Conservation (phyloP, 2,329 filamentous ascomycete species). For the Orbilia blumenaviensis region DNA sequence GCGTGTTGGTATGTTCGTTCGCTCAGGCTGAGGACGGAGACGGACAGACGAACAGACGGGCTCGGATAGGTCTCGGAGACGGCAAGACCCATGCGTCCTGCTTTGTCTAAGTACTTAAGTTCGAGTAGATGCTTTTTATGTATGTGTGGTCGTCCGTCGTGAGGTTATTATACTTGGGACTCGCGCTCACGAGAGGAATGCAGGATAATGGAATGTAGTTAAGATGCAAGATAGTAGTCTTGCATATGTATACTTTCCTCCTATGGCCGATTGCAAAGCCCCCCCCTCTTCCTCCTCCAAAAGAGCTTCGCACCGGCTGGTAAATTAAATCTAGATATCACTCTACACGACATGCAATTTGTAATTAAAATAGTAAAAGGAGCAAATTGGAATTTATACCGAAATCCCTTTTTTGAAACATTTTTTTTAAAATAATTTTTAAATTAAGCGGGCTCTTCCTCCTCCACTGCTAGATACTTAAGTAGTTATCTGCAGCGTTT, state of each 20-base stretch:
- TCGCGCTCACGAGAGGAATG: too few species aligned
- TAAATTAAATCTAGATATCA: too few species aligned
- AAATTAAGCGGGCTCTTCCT: background rate
- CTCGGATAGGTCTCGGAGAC: constrained; percentile 11
- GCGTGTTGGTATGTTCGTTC: background rate
- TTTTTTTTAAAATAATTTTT: background rate
- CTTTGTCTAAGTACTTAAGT: too few species aligned
- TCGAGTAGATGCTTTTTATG: too few species aligned
- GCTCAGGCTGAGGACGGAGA: background rate
- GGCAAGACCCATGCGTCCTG: constrained; percentile 6
- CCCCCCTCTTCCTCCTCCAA: too few species aligned
- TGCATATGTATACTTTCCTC: too few species aligned
- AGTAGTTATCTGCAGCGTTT: background rate
- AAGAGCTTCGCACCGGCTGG: too few species aligned
- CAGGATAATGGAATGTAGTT: too few species aligned
- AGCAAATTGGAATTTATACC: constrained; percentile 4
- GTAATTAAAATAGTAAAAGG: background rate
- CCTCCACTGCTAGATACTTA: too few species aligned
- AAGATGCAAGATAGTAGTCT: background rate
- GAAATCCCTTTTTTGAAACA: background rate
- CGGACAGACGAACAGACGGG: background rate
- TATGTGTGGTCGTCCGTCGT: background rate
- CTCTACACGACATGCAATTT: background rate
- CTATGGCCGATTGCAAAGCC: too few species aligned
- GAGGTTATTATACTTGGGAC: too few species aligned